Evolutionary conservation across 768 basidiomycete species (phyloP), one percentile per base, ranked within the genome.

Genomic region (Stropharia rugosoannulata): DNA sequence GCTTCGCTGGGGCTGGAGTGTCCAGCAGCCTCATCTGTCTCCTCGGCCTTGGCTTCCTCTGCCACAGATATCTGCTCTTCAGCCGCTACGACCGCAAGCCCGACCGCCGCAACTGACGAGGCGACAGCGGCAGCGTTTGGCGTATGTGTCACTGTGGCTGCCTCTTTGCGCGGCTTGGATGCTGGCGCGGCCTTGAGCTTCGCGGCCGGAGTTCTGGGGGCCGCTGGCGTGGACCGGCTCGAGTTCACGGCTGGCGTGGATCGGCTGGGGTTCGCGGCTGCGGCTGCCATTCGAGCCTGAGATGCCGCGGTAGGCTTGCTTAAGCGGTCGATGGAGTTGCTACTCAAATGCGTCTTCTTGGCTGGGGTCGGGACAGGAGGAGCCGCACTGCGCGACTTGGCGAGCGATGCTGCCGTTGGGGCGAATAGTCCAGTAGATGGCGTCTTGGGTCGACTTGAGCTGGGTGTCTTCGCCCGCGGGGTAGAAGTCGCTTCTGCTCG

Each of bases 231-330:
- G 52, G 44, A 32, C 16, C 37, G 35, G 22, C 36, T 11, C 11
- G 49, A 18, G 19, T 25, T 56, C 10, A 76, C 58, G n/a, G 74
- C 59, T 10, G 73, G 29, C 18, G 51, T 68, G 53, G 44, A 32
- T 15, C 37, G 35, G 22, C 36, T 11, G 36, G 49, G 16, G 12
- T 25, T 56, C 10, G 77, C 58, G n/a, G 74, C 59, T 8, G 73
- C 66, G n/a, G 85, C 66, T 15, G 85, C 80, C 18, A 81, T 81
- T 65, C 83, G 86, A 19, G 83, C 84, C 55, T 88, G 65, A 1
- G 88, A 89, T 25, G 90, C 86, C 9, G 89, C 89, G 1, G 90
- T 92, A n/a, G 90, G 90, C 68, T 90, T 90, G 69, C 83, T 89
- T 41, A 92, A 73, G 49, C 90, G 79, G 55, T 89, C 87, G 10